These are phyloP conservation scores for Diophrys sp. DNA, from an alignment of 73 alveolate species.

Conservation along the genomic window DNA sequence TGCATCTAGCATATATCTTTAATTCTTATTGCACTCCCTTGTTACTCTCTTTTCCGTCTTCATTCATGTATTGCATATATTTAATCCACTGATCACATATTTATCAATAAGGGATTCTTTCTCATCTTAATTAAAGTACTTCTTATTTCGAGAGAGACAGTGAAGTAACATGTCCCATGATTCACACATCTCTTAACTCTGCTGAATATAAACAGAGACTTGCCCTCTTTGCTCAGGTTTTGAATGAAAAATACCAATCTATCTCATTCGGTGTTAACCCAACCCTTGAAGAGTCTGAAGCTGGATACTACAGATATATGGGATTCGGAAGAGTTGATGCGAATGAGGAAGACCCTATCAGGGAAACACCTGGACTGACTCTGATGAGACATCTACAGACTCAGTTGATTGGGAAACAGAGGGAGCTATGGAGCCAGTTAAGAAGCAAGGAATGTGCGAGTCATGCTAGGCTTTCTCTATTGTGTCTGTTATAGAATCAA, in stretches of 20 bases:
- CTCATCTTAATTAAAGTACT: no score
- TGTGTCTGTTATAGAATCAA: conserved; percentile 47
- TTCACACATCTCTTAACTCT: no score
- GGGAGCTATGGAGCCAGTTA: conserved; percentile 28
- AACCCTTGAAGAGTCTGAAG: neutral
- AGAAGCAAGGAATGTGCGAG: conserved; percentile 66
- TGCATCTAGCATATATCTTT: no score
- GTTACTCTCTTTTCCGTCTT: no score
- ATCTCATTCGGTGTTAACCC: conserved; percentile 6
- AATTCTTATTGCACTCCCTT: no score
- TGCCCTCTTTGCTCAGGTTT: neutral
- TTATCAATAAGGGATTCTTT: no score
- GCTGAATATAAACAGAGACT: no score
- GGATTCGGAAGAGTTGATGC: neutral
- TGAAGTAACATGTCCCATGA: no score
- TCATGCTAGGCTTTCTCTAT: conserved; percentile 81
- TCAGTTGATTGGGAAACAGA: conserved; percentile 12
- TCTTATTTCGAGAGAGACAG: no score
- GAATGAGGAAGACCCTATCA: neutral
- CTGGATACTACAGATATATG: conserved; percentile 2
- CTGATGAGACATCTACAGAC: neutral
- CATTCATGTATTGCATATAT: no score
- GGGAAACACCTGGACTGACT: neutral
- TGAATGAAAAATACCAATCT: conserved; percentile 1
- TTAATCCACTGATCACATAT: no score